Base-by-base conservation (phyloP, 1,139 yeast species). In the Candida smagusa region DNA sequence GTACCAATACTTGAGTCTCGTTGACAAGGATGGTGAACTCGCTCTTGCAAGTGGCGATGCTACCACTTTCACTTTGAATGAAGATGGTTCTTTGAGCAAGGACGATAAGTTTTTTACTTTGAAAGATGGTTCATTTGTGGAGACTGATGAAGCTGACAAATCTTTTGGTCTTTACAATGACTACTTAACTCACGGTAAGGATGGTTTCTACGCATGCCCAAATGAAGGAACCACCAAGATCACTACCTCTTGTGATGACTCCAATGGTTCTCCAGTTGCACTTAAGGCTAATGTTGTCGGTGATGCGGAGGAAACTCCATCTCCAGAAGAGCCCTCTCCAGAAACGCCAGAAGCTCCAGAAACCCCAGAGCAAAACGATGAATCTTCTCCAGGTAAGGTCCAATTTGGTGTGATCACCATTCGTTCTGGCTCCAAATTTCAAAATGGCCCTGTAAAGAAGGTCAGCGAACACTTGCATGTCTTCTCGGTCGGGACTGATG, bases 401-500 rank as follows among this genome's bases (percentile, higher is more conserved):
- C 38, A 40, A 12, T 52, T 52, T 34, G 52, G 54, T 13, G 39
- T 54, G 12, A 38, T 56, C 21, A 46, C 56, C 33, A 50, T 50
- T 31, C 51, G 45, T 34, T 53, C 59, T 6, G 62, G 62, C 6
- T 34, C 55, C 7, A 40, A 46, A 19, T 50, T 57, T 45, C 57
- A 58, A 34, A 40, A 54, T 43, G 37, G 43, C 7, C 39, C 55
- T 3, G 56, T 60, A 46, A 58, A 52, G 43, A 58, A 58, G 49
- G 66, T 58, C 11, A 47, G 44, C 7, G 43, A 54, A 4, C 65
- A 61, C 49, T 55, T 56, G 6, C 64, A 59, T 30, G 65, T 60
- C 7, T 61, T 61, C 45, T 46, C 59, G n/a, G 65, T 62, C 27
- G 67, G 65, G 13, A 66, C 65, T 3, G 29, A 41, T 29, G 59